phyloP scores from a whole-genome alignment of 129 eudicot genomes.

The Mikania micrantha region DNA sequence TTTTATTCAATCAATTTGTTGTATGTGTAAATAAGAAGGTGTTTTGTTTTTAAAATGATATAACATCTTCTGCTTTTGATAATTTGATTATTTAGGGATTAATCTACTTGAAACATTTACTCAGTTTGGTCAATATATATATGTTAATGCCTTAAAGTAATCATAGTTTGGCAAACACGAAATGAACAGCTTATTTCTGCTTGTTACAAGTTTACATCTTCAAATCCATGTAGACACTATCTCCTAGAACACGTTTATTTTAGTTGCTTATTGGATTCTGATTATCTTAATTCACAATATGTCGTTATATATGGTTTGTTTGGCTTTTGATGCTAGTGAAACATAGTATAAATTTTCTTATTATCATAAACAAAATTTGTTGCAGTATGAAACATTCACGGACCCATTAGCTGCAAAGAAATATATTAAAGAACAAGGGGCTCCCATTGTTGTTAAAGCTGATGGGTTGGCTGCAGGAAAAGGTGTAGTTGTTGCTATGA shows the following conservation, averaged over 20 bases:
- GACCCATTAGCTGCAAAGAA: constrained; percentile 66
- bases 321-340: not conserved
- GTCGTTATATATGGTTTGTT: not conserved
- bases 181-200: not conserved
- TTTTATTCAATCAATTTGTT: too few species aligned
- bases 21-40: not conserved
- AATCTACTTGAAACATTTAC: not conserved
- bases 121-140: not conserved
- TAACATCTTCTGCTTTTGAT: not conserved
- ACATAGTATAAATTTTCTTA: not conserved
- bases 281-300: not conserved
- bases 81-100: not conserved
- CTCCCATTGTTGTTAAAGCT: constrained; percentile 86
- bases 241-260: not conserved
- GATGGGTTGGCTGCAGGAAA: constrained; percentile 96
- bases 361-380: not conserved
- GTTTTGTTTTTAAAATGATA: not conserved
- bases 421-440: constrained; percentile 73
- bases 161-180: not conserved
- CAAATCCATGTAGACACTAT: not conserved
- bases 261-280: not conserved
- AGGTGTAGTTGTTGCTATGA: constrained; percentile 84
- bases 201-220: not conserved
- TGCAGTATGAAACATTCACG: constrained; percentile 76
- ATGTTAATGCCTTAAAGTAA: not conserved